Base-by-base conservation (phyloP, 2,329 filamentous ascomycete species). In the Exophiala sideris region DNA sequence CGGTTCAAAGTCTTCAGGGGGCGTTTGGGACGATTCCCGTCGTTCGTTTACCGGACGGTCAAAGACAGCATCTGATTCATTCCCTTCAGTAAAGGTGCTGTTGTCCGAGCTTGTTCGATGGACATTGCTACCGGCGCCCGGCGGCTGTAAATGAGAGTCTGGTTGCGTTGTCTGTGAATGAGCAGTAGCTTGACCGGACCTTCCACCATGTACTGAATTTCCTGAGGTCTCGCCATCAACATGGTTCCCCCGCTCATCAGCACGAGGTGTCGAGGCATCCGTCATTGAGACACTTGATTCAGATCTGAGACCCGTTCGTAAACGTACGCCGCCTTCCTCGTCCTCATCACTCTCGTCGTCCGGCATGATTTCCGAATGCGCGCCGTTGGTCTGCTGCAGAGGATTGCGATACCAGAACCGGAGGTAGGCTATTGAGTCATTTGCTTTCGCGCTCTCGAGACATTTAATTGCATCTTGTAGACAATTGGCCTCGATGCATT, bases 361-460 rank as follows among this genome's bases (percentile, higher is more conserved):
- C 69, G 6, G 74, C 74, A 18, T 73, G 14, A 49, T 45, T 9
- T 72, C 70, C 8, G 76, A 71, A 14, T 70, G 68, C 38, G 73
- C 68, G 9, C 78, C 71, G 47, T 81, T 77, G 50, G 80, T 78
- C 24, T 77, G 78, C 52, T 79, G 75, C 29, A 86, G 78, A 14
- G 89, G 89, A 66, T 94, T 86, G 49, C 88, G 81, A 65, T 88
- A 92, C 81, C 85, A 89, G 68, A 95, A 95, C 14, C 90, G 86
- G 55, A 95, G 76, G 65, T 95, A 95, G 1, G 90, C 89, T 64
- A 95, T 94, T 1, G 90, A 95, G 68, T 95, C 89, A 64, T 95
- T 95, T 24, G 87, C 86, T 68, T 95, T 95, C 18, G 90, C 89
- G 61, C 87, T 87, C 70, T 95, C 90, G 32, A 95, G 72, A 64